Conservation (phyloP, 805 yeast genomes). For the Starmerella cellae region DNA sequence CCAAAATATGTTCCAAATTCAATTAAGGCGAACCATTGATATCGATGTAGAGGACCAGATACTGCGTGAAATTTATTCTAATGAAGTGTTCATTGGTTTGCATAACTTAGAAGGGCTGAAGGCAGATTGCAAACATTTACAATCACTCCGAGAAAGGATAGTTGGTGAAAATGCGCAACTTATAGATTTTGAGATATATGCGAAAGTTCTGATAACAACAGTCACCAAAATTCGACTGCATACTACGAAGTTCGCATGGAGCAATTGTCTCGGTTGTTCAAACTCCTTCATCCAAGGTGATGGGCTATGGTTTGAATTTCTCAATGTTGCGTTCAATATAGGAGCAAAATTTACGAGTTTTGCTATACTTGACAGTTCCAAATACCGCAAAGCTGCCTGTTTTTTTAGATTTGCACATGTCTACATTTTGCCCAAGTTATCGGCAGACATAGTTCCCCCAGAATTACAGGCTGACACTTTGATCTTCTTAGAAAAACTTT, state of each 20-base stretch:
- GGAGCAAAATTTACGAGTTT: conserved; percentile 50
- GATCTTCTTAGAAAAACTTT: not conserved
- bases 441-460: not conserved
- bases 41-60: not conserved
- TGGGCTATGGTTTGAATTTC: conserved; percentile 46
- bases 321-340: conserved; percentile 53
- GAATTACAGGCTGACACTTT: conserved; percentile 3
- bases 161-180: not conserved
- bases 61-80: not conserved
- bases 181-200: not conserved
- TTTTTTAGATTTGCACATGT: not conserved
- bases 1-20: not conserved
- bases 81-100: not conserved
- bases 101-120: not conserved
- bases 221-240: not conserved
- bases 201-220: not conserved
- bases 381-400: conserved; percentile 3
- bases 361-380: conserved; percentile 23
- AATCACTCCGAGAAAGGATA: not conserved
- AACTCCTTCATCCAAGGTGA: conserved; percentile 34
- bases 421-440: not conserved
- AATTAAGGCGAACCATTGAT: not conserved
- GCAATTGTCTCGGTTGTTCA: conserved; percentile 47
- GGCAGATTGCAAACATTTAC: conserved; percentile 2
- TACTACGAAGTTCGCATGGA: conserved; percentile 39